Base-by-base conservation (phyloP, 2,329 filamentous ascomycete genomes). In the Colletotrichum sp. region DNA sequence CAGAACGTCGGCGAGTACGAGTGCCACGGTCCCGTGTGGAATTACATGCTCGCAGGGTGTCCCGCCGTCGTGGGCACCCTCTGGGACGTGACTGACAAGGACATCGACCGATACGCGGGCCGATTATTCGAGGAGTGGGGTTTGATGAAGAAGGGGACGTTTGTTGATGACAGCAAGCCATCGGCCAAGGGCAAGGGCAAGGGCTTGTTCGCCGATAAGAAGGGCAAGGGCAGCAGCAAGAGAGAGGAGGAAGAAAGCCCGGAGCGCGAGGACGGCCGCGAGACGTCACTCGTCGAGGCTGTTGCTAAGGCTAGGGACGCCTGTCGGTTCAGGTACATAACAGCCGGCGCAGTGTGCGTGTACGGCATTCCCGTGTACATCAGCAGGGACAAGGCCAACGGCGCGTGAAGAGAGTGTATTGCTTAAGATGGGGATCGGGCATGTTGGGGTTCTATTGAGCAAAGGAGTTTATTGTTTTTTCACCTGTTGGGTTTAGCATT, bases 21-120 rank as follows among this genome's bases (percentile, higher is more conserved):
- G 84, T 93, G 94, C n/a, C 94, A 95, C 80, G 96, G 97, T 2
- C 95, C 96, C 72, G 95, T 97, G 28, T 93, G 96, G 86, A 96
- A 96, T 80, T 99, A 99, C 86, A 93, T 99, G 85, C 93, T 96
- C 79, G 96, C 96, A 0, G 96, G 95, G 2, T 92, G 91, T 79
- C 96, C 95, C 5, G 96, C 96, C 1, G 92, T 99, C 12, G 93
- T 99, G 3, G 97, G 96, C 62, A 98, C 96, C 18, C 88, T 99
- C 49, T 99, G 97, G 97, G 97, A 99, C 84, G 97, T 99, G 66
- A 99, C 97, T 12, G 97, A 99, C 83, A 95, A 95, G 81, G 97
- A 99, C 84, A 98, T 98, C 83, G 98, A 99, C 86, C 94, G 96
- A 21, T 98, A 98, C 84, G 95, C 96, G 1, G 92, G 93, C 39